Evolutionary conservation across 768 basidiomycete species (phyloP).

Genomic region (Mycena rosella): DNA sequence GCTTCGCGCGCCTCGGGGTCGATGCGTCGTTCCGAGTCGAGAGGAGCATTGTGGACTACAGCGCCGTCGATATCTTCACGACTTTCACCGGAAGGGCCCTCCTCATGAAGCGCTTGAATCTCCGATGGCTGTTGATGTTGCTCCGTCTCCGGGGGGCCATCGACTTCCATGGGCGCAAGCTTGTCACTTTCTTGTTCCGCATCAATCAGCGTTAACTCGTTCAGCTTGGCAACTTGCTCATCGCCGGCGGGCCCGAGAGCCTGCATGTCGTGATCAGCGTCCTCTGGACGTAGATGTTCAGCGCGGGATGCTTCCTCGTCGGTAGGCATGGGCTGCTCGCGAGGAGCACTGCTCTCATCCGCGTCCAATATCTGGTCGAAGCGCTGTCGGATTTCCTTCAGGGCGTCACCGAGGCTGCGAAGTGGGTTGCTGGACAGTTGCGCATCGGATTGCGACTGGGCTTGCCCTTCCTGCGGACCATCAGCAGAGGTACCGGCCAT

Average conservation of each 20-base stretch:
- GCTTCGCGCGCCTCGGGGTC: conserved; percentile 46
- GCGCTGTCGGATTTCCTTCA: conserved; percentile 85
- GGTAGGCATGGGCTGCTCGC: conserved; percentile 49
- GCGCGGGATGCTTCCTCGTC: conserved; percentile 64
- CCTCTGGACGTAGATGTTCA: conserved; percentile 83
- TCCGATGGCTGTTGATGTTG: conserved; percentile 41
- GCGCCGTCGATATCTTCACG: conserved; percentile 60
- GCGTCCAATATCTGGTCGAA: conserved; percentile 83
- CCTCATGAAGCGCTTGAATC: conserved; percentile 40
- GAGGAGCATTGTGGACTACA: conserved; percentile 52
- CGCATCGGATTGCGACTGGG: conserved; percentile 53
- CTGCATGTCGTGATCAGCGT: conserved; percentile 81
- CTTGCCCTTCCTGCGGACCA: conserved; percentile 61
- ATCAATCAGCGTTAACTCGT: conserved; percentile 84
- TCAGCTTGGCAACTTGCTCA: conserved; percentile 85
- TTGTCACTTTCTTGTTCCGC: conserved; percentile 56
- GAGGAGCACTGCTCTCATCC: conserved; percentile 47
- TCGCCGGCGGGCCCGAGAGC: conserved; percentile 90
- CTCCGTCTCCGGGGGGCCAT: conserved; percentile 45
- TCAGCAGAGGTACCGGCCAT: conserved; percentile 52
- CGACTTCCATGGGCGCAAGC: conserved; percentile 64
- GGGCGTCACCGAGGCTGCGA: conserved; percentile 86
- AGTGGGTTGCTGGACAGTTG: conserved; percentile 64
- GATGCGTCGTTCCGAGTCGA: conserved; percentile 37
- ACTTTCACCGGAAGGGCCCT: conserved; percentile 41